Evolutionary conservation across 2,329 filamentous ascomycete species (phyloP).

Genomic region (Fusarium nurragi): DNA sequence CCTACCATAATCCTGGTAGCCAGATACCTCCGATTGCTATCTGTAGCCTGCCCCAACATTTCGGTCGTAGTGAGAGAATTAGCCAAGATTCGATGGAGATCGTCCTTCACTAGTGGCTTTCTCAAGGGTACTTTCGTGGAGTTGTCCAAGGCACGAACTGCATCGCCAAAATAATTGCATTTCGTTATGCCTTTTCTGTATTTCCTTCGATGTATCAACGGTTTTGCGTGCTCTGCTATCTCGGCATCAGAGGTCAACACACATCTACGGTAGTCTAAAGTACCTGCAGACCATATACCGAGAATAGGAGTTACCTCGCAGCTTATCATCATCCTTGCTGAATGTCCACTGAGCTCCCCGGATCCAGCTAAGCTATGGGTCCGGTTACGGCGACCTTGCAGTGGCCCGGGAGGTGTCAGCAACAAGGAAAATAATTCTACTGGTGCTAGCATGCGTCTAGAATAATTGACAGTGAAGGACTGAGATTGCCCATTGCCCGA

Average conservation of each 20-base stretch:
- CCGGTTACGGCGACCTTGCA: slow-evolving; percentile 21
- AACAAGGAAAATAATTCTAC: slow-evolving; percentile 23
- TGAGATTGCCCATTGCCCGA: slow-evolving; percentile 21
- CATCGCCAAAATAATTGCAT: not conserved
- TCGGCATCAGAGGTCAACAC: not conserved
- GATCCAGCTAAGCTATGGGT: slow-evolving; percentile 32
- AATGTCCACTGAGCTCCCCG: slow-evolving; percentile 22
- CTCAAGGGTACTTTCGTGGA: slow-evolving; percentile 17
- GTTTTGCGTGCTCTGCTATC: not conserved
- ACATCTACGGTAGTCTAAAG: not conserved
- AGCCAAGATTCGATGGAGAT: slow-evolving; percentile 32
- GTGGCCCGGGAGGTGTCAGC: slow-evolving; percentile 13
- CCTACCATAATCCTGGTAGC: slow-evolving; percentile 20
- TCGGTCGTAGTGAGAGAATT: slow-evolving; percentile 33
- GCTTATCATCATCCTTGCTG: slow-evolving; percentile 12
- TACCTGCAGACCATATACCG: slow-evolving; percentile 19
- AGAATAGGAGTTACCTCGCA: slow-evolving; percentile 14
- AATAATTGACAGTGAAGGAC: slow-evolving; percentile 6
- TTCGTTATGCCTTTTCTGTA: not conserved
- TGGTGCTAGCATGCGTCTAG: slow-evolving; percentile 22
- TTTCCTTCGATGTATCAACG: not conserved
- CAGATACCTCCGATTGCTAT: slow-evolving; percentile 21
- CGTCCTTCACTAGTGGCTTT: slow-evolving; percentile 24
- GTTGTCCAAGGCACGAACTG: slow-evolving; percentile 10
- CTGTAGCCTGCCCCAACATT: slow-evolving; percentile 39